phyloP scores from a whole-genome alignment of 2,329 filamentous ascomycete genomes.

The Xylaria sp. region DNA sequence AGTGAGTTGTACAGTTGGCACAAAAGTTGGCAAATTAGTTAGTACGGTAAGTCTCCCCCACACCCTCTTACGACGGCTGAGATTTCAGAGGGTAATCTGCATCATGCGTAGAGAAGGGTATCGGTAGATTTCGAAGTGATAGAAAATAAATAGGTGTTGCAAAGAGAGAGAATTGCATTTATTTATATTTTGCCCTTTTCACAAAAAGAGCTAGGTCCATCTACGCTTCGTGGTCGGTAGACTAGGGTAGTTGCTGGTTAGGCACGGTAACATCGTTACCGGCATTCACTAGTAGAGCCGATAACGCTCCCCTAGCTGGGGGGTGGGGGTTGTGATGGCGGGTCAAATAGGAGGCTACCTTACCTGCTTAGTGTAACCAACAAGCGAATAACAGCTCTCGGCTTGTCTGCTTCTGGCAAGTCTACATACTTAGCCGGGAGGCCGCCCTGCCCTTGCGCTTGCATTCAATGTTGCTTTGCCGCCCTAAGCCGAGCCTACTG shows the following conservation, averaged over 20 bases:
- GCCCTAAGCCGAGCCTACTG: slow-evolving; percentile 31
- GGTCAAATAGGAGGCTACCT: not conserved
- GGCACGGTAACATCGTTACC: slow-evolving; percentile 5
- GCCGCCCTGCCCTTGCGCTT: slow-evolving; percentile 26
- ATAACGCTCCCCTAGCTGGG: not conserved
- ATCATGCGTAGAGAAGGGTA: not conserved
- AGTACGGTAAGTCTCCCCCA: not conserved
- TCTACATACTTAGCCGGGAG: slow-evolving; percentile 19
- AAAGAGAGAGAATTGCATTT: not conserved
- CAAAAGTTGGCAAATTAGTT: too few species aligned
- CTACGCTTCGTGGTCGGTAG: too few species aligned
- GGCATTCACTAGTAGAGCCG: slow-evolving; percentile 10
- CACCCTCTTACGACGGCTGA: not conserved
- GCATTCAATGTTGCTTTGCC: slow-evolving; percentile 12
- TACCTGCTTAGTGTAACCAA: not conserved
- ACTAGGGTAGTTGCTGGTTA: not conserved
- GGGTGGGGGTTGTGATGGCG: not conserved
- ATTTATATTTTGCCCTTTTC: not conserved
- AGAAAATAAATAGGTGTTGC: not conserved
- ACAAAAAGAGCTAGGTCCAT: not conserved
- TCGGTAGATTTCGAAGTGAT: not conserved
- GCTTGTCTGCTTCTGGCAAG: slow-evolving; percentile 36
- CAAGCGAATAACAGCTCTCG: slow-evolving; percentile 36
- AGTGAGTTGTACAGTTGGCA: not conserved
- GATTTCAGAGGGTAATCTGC: not conserved